Evolutionary conservation across 192 early-diverging fungal species (phyloP).

Genomic region (Coemansia sp.): DNA sequence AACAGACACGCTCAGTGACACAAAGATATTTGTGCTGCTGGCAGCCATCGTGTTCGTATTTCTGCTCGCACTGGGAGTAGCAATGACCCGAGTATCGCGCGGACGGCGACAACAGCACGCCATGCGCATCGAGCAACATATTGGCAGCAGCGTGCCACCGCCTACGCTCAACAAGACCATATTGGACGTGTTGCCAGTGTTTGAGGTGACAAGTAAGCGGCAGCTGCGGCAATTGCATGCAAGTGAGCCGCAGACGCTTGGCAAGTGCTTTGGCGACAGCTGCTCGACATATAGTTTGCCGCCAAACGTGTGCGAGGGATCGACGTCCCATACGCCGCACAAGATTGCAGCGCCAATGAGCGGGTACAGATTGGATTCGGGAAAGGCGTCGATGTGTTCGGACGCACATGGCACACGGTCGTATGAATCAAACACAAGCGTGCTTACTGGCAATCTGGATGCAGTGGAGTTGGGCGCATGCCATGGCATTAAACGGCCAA

Average conservation of each 20-base stretch:
- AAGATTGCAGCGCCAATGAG: background rate
- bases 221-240: slow-evolving; percentile 34
- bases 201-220: slow-evolving; percentile 46
- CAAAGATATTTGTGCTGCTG: slow-evolving; percentile 54
- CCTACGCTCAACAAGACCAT: slow-evolving; percentile 53
- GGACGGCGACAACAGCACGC: slow-evolving; percentile 30
- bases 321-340: slow-evolving; percentile 4
- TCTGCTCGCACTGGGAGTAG: slow-evolving; percentile 50
- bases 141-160: slow-evolving; percentile 21
- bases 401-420: background rate
- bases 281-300: background rate
- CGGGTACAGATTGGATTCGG: slow-evolving; percentile 34
- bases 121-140: slow-evolving; percentile 25
- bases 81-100: slow-evolving; percentile 51
- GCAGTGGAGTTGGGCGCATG: slow-evolving; percentile 3
- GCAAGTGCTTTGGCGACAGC: slow-evolving; percentile 27
- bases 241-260: slow-evolving; percentile 15
- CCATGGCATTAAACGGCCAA: slow-evolving; percentile 3
- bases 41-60: slow-evolving; percentile 54
- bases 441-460: slow-evolving; percentile 10
- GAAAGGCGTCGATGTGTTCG: slow-evolving; percentile 17
- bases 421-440: background rate
- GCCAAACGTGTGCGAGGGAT: slow-evolving; percentile 2
- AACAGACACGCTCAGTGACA: slow-evolving; percentile 51
- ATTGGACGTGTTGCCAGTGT: slow-evolving; percentile 47